phyloP scores from a whole-genome alignment of 805 yeast genomes.

The Debaryomyces hansenii region DNA sequence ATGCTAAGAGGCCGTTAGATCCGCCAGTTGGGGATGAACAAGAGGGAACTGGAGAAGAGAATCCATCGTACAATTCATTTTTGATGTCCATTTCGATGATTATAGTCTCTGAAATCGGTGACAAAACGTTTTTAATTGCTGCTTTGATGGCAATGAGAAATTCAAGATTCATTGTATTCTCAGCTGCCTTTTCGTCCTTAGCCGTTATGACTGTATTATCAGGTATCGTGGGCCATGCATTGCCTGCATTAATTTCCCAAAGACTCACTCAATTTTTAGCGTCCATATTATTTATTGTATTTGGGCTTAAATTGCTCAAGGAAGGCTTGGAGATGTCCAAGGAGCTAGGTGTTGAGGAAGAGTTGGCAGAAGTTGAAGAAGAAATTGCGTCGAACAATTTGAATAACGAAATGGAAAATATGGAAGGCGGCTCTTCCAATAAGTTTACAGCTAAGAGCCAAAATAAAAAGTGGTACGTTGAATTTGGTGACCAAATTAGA shows the following conservation, averaged over 20 bases:
- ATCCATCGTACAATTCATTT: constrained; percentile 50
- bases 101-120: constrained; percentile 93
- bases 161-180: constrained; percentile 78
- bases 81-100: constrained; percentile 88
- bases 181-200: constrained; percentile 82
- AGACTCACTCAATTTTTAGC: constrained; percentile 81
- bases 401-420: constrained; percentile 47
- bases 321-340: constrained; percentile 86
- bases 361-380: constrained; percentile 94
- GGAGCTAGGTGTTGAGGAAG: constrained; percentile 88
- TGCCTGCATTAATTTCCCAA: constrained; percentile 81
- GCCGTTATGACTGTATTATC: constrained; percentile 89
- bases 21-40: constrained; percentile 6
- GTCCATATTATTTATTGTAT: constrained; percentile 73
- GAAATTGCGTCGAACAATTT: constrained; percentile 72
- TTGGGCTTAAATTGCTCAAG: constrained; percentile 70
- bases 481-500: constrained; percentile 40
- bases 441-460: constrained; percentile 10
- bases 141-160: constrained; percentile 98
- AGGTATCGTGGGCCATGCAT: constrained; percentile 87
- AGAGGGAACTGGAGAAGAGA: constrained; percentile 11
- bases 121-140: constrained; percentile 93
- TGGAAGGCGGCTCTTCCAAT: constrained; percentile 55
- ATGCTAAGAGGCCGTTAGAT: constrained; percentile 19
- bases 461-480: constrained; percentile 26